Base-by-base conservation (phyloP, 257 asterid genomes). In the Perilla frutescens region DNA sequence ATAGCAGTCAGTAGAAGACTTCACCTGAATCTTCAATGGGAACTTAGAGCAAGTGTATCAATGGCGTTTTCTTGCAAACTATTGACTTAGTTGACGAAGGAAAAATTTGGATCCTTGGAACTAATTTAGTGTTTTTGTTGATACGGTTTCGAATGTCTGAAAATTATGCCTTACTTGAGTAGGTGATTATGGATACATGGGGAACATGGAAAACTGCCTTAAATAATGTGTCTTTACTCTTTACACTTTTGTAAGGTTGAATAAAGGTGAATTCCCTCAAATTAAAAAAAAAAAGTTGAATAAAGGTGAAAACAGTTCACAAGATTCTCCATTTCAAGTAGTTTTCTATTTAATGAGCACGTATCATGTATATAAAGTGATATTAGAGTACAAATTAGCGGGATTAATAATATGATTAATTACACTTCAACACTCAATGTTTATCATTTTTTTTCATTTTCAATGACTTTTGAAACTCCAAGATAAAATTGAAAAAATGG, bases 141-240 rank as follows among this genome's bases (percentile, higher is more conserved):
- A 8, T 12, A 49, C 20, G 20, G 55, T 49, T 64, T 44, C 44
- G 2, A 6, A 8, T 40, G 4, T 40, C 11, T 37, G 8, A 26
- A 29, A 7, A 29, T 65, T 62, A 29, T 77, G 48, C 70, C 68
- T 69, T 74, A 10, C 77, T 40, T 66, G 66, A 39, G 65, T n/a
- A 48, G 48, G 77, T 60, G 49, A 67, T 36, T 60, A 71, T 75
- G 44, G 51, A n/a, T 4, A 0, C 26, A 20, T 20, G 37, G 63
- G 54, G 32, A 49, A 12, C 40, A 15, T 59, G 71, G 31, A 26
- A 34, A 54, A 55, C 10, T 31, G 40, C 58, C 0, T 51, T 50
- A 62, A 32, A 10, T 9, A 31, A 32, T 32, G 59, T 47, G 31
- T 70, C 44, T 72, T 41, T 13, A 49, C 4, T 1, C 26, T 72